Conservation (phyloP, 1,139 yeast species). For the Casaregolazyma lundiana region DNA sequence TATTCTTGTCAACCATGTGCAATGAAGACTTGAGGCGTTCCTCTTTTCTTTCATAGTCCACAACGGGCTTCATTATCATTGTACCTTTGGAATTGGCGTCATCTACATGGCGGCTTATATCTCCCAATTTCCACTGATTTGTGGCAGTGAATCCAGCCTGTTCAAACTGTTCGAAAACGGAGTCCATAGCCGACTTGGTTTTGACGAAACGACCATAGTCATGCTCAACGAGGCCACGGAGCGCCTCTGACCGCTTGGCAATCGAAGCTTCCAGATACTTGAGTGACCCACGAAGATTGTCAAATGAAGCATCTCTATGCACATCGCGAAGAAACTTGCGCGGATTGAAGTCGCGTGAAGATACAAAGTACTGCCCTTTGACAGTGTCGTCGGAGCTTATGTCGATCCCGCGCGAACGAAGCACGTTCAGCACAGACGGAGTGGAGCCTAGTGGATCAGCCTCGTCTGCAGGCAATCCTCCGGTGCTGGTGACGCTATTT, state of each 20-base stretch:
- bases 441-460: slow-evolving; percentile 37
- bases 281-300: slow-evolving; percentile 54
- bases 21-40: slow-evolving; percentile 56
- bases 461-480: slow-evolving; percentile 30
- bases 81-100: slow-evolving; percentile 47
- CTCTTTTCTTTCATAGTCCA: slow-evolving; percentile 59
- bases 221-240: slow-evolving; percentile 62
- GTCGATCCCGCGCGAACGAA: slow-evolving; percentile 30
- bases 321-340: slow-evolving; percentile 62
- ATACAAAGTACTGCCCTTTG: slow-evolving; percentile 54
- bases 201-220: slow-evolving; percentile 74
- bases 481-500: slow-evolving; percentile 9
- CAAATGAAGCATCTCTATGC: slow-evolving; percentile 66
- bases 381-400: slow-evolving; percentile 23
- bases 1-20: slow-evolving; percentile 57
- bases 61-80: slow-evolving; percentile 68
- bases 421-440: slow-evolving; percentile 29
- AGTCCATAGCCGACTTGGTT: slow-evolving; percentile 64
- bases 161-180: slow-evolving; percentile 49
- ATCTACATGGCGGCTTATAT: slow-evolving; percentile 30
- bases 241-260: slow-evolving; percentile 58
- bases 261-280: slow-evolving; percentile 57
- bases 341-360: slow-evolving; percentile 70
- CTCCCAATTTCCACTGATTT: slow-evolving; percentile 32
- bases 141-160: slow-evolving; percentile 38